Conservation (phyloP, 371 early-diverging fungal genomes). For the Mucor piriformis region DNA sequence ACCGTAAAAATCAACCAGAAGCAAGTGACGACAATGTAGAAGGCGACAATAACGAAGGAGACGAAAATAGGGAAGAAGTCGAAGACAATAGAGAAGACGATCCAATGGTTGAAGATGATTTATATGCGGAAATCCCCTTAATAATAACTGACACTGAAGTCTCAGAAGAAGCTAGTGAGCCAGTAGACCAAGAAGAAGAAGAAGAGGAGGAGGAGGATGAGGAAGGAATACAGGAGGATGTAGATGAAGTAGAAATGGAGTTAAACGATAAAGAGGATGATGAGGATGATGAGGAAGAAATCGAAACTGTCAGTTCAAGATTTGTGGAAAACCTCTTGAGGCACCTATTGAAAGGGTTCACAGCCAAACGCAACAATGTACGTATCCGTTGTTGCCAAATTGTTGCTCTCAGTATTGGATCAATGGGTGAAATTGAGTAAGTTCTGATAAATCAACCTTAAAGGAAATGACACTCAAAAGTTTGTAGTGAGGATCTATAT, state of each 20-base stretch:
- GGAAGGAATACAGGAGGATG: no score
- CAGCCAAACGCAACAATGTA: slow-evolving; percentile 73
- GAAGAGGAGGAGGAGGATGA: no score
- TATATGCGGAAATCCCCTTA: not conserved
- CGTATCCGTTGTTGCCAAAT: slow-evolving; percentile 83
- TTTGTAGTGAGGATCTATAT: slow-evolving; percentile 75
- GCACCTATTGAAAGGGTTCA: slow-evolving; percentile 74
- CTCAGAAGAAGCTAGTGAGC: not conserved
- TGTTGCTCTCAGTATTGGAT: slow-evolving; percentile 74
- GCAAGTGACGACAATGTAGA: not conserved
- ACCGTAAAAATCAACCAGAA: not conserved
- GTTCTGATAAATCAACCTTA: slow-evolving; percentile 11
- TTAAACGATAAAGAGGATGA: slow-evolving; percentile 24
- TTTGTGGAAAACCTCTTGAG: slow-evolving; percentile 73
- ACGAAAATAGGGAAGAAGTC: no score
- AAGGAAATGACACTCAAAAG: not conserved
- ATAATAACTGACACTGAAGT: not conserved
- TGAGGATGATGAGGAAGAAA: slow-evolving; percentile 36
- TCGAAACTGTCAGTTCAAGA: slow-evolving; percentile 68
- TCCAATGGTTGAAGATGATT: not conserved
- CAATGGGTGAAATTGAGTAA: slow-evolving; percentile 83
- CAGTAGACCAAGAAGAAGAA: not conserved
- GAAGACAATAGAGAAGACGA: not conserved
- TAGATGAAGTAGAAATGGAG: slow-evolving; percentile 14
- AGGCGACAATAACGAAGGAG: not conserved